Evolutionary conservation across 192 early-diverging fungal species (phyloP).

Genomic region (Jimgerdemannia flammicorona): DNA sequence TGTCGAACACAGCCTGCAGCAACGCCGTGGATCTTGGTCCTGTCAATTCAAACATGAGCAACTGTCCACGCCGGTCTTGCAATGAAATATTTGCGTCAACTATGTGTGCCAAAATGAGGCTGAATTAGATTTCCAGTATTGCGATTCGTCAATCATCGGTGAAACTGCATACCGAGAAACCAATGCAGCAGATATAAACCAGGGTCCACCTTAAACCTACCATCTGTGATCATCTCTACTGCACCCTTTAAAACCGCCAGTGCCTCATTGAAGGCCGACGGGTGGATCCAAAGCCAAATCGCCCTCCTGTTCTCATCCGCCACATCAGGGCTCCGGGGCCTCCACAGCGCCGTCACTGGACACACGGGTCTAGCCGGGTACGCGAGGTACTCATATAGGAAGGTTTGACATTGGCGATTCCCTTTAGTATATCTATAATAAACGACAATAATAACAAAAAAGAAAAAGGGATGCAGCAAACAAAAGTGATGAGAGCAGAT

Average conservation of each 20-base stretch:
- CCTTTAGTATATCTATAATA: constrained; percentile 55
- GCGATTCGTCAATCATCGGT: no score
- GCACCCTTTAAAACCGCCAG: constrained; percentile 26
- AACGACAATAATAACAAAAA: background rate
- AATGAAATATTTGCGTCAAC: constrained; percentile 12
- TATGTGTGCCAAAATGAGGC: background rate
- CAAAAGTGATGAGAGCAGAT: background rate
- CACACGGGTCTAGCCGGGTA: constrained; percentile 65
- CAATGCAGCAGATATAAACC: no score
- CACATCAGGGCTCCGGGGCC: constrained; percentile 22
- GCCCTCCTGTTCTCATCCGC: constrained; percentile 15
- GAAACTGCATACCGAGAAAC: no score
- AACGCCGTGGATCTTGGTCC: constrained; percentile 81
- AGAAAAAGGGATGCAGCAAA: background rate
- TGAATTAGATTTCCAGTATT: no score
- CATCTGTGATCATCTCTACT: constrained; percentile 6
- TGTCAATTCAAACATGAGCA: constrained; percentile 81
- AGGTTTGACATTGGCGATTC: constrained; percentile 47
- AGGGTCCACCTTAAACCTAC: background rate
- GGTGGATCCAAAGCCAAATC: constrained; percentile 84
- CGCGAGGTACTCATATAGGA: constrained; percentile 43
- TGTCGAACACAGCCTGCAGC: constrained; percentile 40
- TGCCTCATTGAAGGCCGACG: constrained; percentile 52
- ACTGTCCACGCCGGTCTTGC: constrained; percentile 50
- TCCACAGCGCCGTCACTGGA: constrained; percentile 79